Evolutionary conservation across 2,329 filamentous ascomycete genomes (phyloP), one percentile per base, ranked within the genome.

Genomic region (Botryotinia convoluta): DNA sequence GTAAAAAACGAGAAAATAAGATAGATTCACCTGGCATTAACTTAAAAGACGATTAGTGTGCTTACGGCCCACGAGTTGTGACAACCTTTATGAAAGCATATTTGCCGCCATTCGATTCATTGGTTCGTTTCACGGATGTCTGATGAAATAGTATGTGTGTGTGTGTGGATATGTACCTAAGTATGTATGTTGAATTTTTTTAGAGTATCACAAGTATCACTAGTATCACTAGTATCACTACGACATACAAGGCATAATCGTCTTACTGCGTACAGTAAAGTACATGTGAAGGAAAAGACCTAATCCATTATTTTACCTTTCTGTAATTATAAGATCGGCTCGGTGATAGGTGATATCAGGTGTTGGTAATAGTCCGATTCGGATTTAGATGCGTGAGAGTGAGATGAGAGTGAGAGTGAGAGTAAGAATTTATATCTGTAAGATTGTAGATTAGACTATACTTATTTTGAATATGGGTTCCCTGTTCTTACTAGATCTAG

Each of bases 1-100:
- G 64, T 57, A 39, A 68, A 68, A 68, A 68, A 68, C 64, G 64
- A 39, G 64, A 68, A 57, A 68, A 68, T 16, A 48, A 39, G 64
- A 68, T 29, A 68, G 64, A 54, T 54, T 37, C 63, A 67, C 63
- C 63, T 51, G 32, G 44, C 44, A 20, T 48, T 67, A 51, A 44
- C 61, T 63, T 32, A 39, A 45, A 64, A 39, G n/a, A 35, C 22
- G 22, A 35, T 64, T 64, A 45, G 62, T 48, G 62, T 63, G 37
- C 60, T 63, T 29, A 63, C 60, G 37, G 26, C 37, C 60, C 60
- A 42, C 60, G 37, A 63, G 60, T 29, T 63, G 37, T 63, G 39
- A 44, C 61, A 63, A 29, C 62, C 42, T 64, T 64, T 64, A 48
- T 48, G 62, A 64, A 64, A 45, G 42, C 12, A 64, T 35, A 7